Conservation (phyloP, 208 protist genomes). For the Leishmania guyanensis region DNA sequence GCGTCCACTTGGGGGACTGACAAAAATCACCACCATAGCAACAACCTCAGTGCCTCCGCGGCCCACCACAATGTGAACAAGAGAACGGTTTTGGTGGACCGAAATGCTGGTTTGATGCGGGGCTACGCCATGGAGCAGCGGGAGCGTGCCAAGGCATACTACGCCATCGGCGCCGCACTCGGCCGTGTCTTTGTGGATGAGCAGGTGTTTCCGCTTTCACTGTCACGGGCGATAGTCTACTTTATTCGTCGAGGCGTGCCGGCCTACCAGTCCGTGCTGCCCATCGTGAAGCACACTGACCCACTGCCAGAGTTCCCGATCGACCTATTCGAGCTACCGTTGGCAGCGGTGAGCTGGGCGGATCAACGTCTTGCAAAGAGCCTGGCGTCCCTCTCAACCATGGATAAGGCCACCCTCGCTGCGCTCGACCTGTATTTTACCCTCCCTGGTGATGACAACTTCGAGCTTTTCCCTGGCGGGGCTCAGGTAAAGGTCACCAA, state of each 20-base stretch:
- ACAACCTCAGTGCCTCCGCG: neutral
- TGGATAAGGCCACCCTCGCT: conserved; percentile 43
- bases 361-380: conserved; percentile 57
- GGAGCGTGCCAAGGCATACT: conserved; percentile 55
- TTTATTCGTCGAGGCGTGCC: conserved; percentile 65
- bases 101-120: conserved; percentile 27
- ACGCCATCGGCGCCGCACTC: conserved; percentile 74
- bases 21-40: neutral
- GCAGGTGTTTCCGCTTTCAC: conserved; percentile 73
- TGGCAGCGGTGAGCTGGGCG: conserved; percentile 58
- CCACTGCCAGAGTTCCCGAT: conserved; percentile 48
- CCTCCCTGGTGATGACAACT: conserved; percentile 72
- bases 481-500: conserved; percentile 44
- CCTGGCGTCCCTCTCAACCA: conserved; percentile 40
- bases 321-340: conserved; percentile 64
- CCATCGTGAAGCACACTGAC: conserved; percentile 24
- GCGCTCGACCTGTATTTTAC: conserved; percentile 84
- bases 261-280: conserved; percentile 33
- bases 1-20: neutral
- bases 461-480: conserved; percentile 64
- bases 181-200: conserved; percentile 81
- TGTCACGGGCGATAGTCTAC: conserved; percentile 68
- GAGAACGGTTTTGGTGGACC: conserved; percentile 21
- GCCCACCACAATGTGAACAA: conserved; percentile 17
- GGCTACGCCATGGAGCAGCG: conserved; percentile 57